Evolutionary conservation across 2,329 filamentous ascomycete genomes (phyloP), one percentile per base, ranked within the genome.

Genomic region (Trichoderma gracile): DNA sequence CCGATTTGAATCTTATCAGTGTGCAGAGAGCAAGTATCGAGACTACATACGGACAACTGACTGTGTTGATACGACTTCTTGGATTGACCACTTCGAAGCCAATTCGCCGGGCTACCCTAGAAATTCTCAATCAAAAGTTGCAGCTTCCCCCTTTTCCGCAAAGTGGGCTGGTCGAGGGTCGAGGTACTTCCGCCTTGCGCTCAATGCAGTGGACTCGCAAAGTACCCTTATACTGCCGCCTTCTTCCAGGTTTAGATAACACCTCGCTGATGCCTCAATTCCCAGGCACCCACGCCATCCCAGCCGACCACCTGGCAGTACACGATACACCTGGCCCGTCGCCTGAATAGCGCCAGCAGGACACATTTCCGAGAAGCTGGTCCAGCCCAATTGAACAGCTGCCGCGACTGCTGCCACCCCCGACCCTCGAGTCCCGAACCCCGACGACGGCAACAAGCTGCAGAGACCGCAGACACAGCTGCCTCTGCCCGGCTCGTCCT

Each of bases 281-380:
- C 42, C 15, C 30, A 66, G 64, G 64, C 64, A 5, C n/a, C 64
- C 6, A 33, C n/a, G 10, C 30, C 47, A 42, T 40, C 38, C 46
- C 45, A 40, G 58, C 50, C 54, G 58, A 65, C 58, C 59, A 65
- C 59, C 50, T 63, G 64, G 58, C 58, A 47, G 46, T 56, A 62
- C 46, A 52, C 58, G 40, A 54, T 56, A 62, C 46, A 62, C 59
- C 57, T 50, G 56, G 56, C 56, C 49, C 56, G 30, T 23, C 55
- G 33, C 62, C 45, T 57, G 43, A 43, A 43, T 46, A 61, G 63
- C 46, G 50, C 63, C 56, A 61, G 63, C 49, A 64, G 33, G 65
- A 66, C 65, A 66, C 61, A 66, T 66, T 64, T 66, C 64, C 65
- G 65, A 64, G 65, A 66, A 66, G 60, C 59, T 66, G 64, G 64